A percentile compares a stretch with the other conserved stretches of the same genome.
phyloP scores from a whole-genome alignment of 2,329 filamentous ascomycete genomes.

The Juglanconis oblonga region DNA sequence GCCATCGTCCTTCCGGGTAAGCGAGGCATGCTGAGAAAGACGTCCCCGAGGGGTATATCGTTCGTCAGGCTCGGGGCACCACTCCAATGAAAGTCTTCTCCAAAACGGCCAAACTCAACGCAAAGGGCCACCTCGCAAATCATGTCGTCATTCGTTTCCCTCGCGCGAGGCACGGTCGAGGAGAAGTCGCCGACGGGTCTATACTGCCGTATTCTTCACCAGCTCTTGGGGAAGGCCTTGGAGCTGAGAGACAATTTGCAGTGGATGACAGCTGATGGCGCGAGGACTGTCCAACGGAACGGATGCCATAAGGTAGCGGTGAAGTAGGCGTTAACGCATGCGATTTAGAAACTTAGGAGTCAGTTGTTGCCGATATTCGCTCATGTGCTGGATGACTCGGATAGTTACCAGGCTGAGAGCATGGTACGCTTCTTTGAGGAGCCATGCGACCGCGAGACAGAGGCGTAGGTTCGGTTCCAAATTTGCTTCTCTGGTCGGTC shows the following conservation, averaged over 20 bases:
- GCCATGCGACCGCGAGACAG: conserved; percentile 28
- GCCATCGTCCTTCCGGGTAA: too few species aligned
- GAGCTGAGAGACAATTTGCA: conserved; percentile 32
- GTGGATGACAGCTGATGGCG: conserved; percentile 13
- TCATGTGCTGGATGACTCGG: conserved; percentile 22
- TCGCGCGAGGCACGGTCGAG: conserved; percentile 38
- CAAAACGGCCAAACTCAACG: conserved; percentile 11
- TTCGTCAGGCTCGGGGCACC: too few species aligned
- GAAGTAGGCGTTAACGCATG: conserved; percentile 17
- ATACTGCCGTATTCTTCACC: conserved; percentile 44
- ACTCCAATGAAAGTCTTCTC: conserved; percentile 40
- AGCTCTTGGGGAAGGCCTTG: conserved; percentile 35
- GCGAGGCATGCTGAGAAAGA: too few species aligned
- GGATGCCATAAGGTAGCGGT: conserved; percentile 14
- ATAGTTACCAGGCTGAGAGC: conserved; percentile 36
- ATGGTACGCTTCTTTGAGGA: conserved; percentile 44
- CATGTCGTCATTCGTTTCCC: conserved; percentile 44
- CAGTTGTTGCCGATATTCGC: conserved; percentile 17
- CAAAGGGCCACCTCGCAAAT: conserved; percentile 4
- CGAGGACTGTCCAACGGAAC: background rate
- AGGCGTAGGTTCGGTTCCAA: conserved; percentile 22
- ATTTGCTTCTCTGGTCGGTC: conserved; percentile 46
- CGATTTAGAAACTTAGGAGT: conserved; percentile 14
- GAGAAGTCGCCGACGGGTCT: conserved; percentile 44
- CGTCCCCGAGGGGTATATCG: too few species aligned